Base-by-base conservation (phyloP, 2,329 filamentous ascomycete genomes). In the Penicillium fuscoglaucum region DNA sequence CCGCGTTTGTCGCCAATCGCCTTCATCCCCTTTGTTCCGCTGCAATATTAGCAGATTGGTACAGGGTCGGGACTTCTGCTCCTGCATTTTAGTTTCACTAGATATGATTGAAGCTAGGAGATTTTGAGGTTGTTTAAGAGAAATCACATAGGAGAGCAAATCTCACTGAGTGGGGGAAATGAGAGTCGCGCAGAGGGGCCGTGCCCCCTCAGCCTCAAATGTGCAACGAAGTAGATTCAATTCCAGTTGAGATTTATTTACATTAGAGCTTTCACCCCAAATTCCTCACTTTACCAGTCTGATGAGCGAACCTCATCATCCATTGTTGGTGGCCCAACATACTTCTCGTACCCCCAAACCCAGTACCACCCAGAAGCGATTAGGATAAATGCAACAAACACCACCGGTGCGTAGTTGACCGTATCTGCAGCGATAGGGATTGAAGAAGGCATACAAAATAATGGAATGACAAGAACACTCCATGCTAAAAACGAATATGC, bases 331-430 rank as follows among this genome's bases (percentile, higher is more conserved):
- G 59, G 62, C 75, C 61, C 63, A 47, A 55, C 45, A 45, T 68
- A 68, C 43, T 90, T 84, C 76, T 85, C 84, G 72, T 83, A 82
- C 26, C 88, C 87, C 86, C 87, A 89, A 47, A 79, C 79, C 65
- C 85, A 77, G 76, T 91, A 90, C 87, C 87, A 91, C 4, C 75
- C 73, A 12, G 79, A 80, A 1, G 88, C 84, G 58, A 90, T 79
- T 40, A 79, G 47, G 55, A 83, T 82, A 61, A 89, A 87, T 8
- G 79, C 85, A 21, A 87, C 82, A 65, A 90, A 89, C 19, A 91
- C 88, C 43, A 86, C 87, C 7, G 86, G 84, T 1, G 87, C 87
- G 73, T 90, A 91, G 80, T 91, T 91, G 78, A 90, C 87, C 19
- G 79, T 80, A 17, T 74, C 68, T 4, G 82, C 74, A 0, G 80